phyloP scores from a whole-genome alignment of 164 flowering plant genomes.

The Magnolia officinalis region DNA sequence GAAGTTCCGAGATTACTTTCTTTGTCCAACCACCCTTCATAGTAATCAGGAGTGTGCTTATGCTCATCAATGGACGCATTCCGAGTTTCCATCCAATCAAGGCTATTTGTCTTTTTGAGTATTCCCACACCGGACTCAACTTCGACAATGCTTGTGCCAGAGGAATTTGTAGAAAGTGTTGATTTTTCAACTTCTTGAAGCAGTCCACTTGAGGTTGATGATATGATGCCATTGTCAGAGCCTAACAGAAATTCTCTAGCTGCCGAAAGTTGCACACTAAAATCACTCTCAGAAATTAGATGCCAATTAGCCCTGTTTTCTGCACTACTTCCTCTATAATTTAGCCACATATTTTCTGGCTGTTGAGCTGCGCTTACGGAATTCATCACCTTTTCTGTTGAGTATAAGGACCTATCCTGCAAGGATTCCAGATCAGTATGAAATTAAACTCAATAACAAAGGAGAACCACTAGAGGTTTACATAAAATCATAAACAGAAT shows the following conservation, averaged over 20 bases:
- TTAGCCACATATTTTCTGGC: conserved; percentile 28
- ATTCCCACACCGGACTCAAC: conserved; percentile 37
- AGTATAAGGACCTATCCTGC: conserved; percentile 3
- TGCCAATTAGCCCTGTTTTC: conserved; percentile 10
- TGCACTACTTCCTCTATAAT: conserved; percentile 17
- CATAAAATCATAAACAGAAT: neutral
- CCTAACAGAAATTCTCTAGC: conserved; percentile 20
- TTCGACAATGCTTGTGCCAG: conserved; percentile 22
- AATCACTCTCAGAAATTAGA: conserved; percentile 11
- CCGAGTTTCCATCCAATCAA: conserved; percentile 10
- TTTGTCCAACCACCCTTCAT: conserved; percentile 35
- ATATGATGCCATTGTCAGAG: conserved; percentile 18
- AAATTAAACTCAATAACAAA: conserved; percentile 23
- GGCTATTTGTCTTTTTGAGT: neutral
- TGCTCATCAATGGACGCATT: neutral
- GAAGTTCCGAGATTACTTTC: conserved; percentile 31
- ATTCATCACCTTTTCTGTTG: conserved; percentile 14
- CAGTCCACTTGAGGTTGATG: conserved; percentile 33
- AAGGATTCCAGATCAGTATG: conserved; percentile 10
- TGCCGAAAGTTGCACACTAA: conserved; percentile 13
- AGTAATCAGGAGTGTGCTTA: conserved; percentile 20
- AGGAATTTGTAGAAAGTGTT: conserved; percentile 29
- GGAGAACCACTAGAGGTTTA: conserved; percentile 12
- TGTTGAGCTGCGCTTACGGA: conserved; percentile 16
- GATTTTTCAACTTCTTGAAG: conserved; percentile 25